Evolutionary conservation across 2,329 filamentous ascomycete genomes (phyloP).

Genomic region (Pyrenophora teres): DNA sequence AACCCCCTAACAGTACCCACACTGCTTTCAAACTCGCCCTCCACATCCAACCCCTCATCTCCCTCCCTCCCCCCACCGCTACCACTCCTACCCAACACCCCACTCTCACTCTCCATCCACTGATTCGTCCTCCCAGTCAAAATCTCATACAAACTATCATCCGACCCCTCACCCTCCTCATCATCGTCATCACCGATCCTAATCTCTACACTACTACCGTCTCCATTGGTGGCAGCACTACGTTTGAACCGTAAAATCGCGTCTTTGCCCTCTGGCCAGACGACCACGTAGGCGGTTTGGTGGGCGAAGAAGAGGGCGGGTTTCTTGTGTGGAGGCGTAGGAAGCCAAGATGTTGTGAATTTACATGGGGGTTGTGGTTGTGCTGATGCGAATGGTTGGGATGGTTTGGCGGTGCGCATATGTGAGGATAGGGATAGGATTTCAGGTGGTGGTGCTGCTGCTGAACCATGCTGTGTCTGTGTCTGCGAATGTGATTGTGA

Average conservation of each 20-base stretch:
- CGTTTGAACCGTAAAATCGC: constrained; percentile 38
- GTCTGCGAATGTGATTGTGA: background rate
- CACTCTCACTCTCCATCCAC: constrained; percentile 32
- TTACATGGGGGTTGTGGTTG: too few species aligned
- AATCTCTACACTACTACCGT: background rate
- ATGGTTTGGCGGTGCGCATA: constrained; percentile 28
- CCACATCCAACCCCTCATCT: constrained; percentile 12
- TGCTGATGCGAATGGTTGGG: too few species aligned
- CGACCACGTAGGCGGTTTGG: constrained; percentile 44
- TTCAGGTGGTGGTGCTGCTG: constrained; percentile 20
- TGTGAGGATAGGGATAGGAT: constrained; percentile 30
- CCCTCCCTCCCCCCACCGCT: constrained; percentile 7
- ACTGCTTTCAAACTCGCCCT: constrained; percentile 30
- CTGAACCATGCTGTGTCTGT: constrained; percentile 5
- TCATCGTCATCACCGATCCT: constrained; percentile 19
- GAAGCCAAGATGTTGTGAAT: constrained; percentile 37
- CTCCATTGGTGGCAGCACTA: background rate
- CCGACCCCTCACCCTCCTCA: constrained; percentile 46
- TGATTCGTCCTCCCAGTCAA: constrained; percentile 53
- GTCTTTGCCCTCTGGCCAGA: constrained; percentile 51
- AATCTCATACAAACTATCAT: constrained; percentile 56
- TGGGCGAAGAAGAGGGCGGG: constrained; percentile 45
- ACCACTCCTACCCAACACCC: background rate
- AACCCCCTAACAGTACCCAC: constrained; percentile 30
- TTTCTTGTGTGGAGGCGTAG: constrained; percentile 35